A percentile compares a stretch with the other conserved stretches of the same genome.
These are phyloP conservation scores for Fusarium piperis DNA, from an alignment of 2,329 filamentous ascomycete genomes.

Conservation along the genomic window DNA sequence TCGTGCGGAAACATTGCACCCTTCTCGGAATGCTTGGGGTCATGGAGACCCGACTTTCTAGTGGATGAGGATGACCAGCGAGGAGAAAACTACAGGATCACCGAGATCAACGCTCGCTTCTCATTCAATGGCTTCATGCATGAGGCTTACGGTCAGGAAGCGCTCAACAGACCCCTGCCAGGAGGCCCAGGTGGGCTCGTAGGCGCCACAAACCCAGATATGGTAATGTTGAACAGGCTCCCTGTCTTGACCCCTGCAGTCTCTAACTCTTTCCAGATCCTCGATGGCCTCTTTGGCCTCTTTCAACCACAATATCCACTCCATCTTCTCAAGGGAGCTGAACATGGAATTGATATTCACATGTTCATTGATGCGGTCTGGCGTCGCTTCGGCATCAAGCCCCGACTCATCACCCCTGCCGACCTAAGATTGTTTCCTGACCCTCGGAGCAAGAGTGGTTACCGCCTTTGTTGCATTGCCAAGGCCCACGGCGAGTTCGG, in stretches of 20 bases:
- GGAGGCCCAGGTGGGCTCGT: slow-evolving; percentile 20
- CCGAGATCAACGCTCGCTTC: slow-evolving; percentile 55
- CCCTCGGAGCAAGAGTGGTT: slow-evolving; percentile 30
- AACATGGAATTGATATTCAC: slow-evolving; percentile 51
- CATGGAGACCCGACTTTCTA: slow-evolving; percentile 53
- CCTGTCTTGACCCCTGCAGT: not conserved
- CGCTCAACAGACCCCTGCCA: slow-evolving; percentile 27
- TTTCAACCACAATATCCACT: slow-evolving; percentile 45
- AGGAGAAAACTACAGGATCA: slow-evolving; percentile 45
- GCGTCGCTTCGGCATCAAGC: slow-evolving; percentile 42
- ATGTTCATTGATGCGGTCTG: slow-evolving; percentile 48
- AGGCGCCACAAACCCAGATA: slow-evolving; percentile 38
- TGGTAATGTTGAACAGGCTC: slow-evolving; percentile 26
- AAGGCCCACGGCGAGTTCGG: not conserved
- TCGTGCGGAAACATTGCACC: slow-evolving; percentile 31
- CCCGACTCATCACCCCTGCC: slow-evolving; percentile 47
- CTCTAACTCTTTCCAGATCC: slow-evolving; percentile 39
- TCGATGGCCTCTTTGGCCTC: slow-evolving; percentile 44
- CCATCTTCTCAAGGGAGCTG: slow-evolving; percentile 51
- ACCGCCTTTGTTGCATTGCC: slow-evolving; percentile 45
- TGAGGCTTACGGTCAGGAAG: slow-evolving; percentile 43
- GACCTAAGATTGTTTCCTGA: slow-evolving; percentile 48
- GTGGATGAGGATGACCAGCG: slow-evolving; percentile 41
- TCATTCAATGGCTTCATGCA: slow-evolving; percentile 52
- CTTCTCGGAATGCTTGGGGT: slow-evolving; percentile 41